Conservation (phyloP, 2,329 filamentous ascomycete species). For the Macrophomina pseudophaseolina region DNA sequence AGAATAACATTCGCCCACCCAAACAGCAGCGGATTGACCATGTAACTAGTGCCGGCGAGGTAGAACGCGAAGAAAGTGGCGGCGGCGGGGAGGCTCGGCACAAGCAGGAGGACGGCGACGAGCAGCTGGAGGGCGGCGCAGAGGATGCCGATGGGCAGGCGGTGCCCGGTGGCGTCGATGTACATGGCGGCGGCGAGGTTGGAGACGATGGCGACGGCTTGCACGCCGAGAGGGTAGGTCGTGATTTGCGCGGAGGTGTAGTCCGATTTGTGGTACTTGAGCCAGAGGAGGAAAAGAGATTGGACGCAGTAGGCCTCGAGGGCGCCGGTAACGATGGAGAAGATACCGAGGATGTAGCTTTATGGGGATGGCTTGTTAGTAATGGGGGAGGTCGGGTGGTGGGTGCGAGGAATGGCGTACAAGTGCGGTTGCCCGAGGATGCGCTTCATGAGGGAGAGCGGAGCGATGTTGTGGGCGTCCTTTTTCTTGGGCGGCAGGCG, state of each 20-base stretch:
- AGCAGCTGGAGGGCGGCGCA: slow-evolving; percentile 42
- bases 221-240: slow-evolving; percentile 63
- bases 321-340: slow-evolving; percentile 43
- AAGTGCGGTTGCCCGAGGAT: slow-evolving; percentile 28
- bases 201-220: slow-evolving; percentile 62
- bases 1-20: slow-evolving; percentile 49
- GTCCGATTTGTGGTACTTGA: slow-evolving; percentile 49
- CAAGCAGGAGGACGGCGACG: slow-evolving; percentile 40
- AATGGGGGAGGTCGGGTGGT: neutral
- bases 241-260: slow-evolving; percentile 46
- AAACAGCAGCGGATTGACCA: slow-evolving; percentile 48
- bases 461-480: slow-evolving; percentile 35
- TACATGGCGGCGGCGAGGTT: slow-evolving; percentile 45
- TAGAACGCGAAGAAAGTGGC: slow-evolving; percentile 48
- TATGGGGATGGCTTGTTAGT: slow-evolving; percentile 20
- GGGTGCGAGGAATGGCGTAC: neutral
- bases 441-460: slow-evolving; percentile 34
- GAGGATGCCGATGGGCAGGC: slow-evolving; percentile 44
- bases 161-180: slow-evolving; percentile 45
- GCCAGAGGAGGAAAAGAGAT: slow-evolving; percentile 38
- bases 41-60: slow-evolving; percentile 46
- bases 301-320: slow-evolving; percentile 40
- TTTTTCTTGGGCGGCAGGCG: slow-evolving; percentile 36
- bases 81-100: slow-evolving; percentile 39
- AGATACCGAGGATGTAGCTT: slow-evolving; percentile 48